Evolutionary conservation across 495 filamentous ascomycete species (phyloP), one percentile per base, ranked within the genome.

Genomic region (Echria macrotheca): DNA sequence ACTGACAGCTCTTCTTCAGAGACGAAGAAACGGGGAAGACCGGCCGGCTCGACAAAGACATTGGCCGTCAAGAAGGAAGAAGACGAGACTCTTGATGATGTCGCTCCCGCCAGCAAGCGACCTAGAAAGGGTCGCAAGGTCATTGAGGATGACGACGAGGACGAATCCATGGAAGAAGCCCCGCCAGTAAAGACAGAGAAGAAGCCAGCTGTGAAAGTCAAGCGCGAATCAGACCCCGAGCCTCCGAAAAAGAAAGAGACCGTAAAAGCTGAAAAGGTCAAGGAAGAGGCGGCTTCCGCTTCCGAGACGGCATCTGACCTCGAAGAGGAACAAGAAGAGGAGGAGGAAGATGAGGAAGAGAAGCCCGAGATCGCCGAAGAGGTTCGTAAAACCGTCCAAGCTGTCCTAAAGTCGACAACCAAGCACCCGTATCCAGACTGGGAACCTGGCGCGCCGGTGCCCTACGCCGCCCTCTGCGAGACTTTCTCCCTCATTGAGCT

Each of bases 351-450:
- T 15, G 84, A 87, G 23, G 85, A 88, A 9, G 82, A 86, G 57
- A 87, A 87, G 54, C 85, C 89, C 0, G 83, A 86, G 48, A 66
- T 82, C 22, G 82, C 82, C 33, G 84, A 80, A 15, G 89, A 93
- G 67, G 83, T 80, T 9, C 82, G 89, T 24, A 80, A 91, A 58
- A 87, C 87, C 56, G 78, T 93, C n/a, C 91, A 96, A 57, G 81
- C 82, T 2, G 85, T 82, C 4, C 66, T 96, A 37, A 77, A 73
- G 17, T 76, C 69, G 44, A 70, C 71, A 22, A 68, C 67, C 9
- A 85, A 87, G 51, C 87, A 95, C 64, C 86, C 87, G 36, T 97
- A 91, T 68, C 89, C 90, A 4, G 91, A 98, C 65, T 98, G 93
- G 93, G 83, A 87, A 60, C 66, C 84, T 15, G 90, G 89, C 25